Conservation (phyloP, 495 filamentous ascomycete genomes). For the Aspergillus wentii region DNA sequence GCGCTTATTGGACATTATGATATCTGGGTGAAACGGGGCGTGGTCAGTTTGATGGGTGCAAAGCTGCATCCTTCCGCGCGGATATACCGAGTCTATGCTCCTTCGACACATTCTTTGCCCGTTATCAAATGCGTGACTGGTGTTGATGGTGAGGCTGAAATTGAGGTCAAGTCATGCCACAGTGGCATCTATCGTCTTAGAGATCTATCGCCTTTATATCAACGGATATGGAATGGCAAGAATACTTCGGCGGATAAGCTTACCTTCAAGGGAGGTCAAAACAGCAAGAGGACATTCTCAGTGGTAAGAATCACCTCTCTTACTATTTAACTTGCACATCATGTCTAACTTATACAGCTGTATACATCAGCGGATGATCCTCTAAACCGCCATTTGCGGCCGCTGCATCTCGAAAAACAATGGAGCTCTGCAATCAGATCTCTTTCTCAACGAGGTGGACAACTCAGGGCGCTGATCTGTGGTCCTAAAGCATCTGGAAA, state of each 20-base stretch:
- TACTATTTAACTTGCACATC: not conserved
- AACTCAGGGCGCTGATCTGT: conserved; percentile 54
- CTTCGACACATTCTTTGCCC: conserved; percentile 72
- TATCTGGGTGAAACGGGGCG: conserved; percentile 59
- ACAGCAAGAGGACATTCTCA: conserved; percentile 34
- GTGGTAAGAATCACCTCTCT: conserved; percentile 25
- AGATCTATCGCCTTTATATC: conserved; percentile 63
- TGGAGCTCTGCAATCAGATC: conserved; percentile 50
- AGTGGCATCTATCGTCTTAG: conserved; percentile 53
- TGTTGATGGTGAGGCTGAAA: conserved; percentile 41
- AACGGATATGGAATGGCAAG: conserved; percentile 66
- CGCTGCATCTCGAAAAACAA: conserved; percentile 58
- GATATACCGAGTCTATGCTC: conserved; percentile 62
- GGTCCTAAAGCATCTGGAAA: conserved; percentile 84
- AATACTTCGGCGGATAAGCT: conserved; percentile 35
- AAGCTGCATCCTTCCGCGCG: conserved; percentile 49
- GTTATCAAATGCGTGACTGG: conserved; percentile 54
- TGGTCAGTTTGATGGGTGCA: conserved; percentile 62
- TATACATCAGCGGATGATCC: conserved; percentile 43
- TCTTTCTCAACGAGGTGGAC: conserved; percentile 30
- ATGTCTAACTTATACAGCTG: conserved; percentile 26
- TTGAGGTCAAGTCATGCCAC: conserved; percentile 50
- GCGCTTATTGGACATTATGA: conserved; percentile 71
- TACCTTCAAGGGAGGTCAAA: conserved; percentile 20
- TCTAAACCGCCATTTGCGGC: conserved; percentile 49